Percentiles rank a stretch among this genome's conserved stretches.
Evolutionary conservation across 768 basidiomycete genomes (phyloP).

Genomic region (Tulasnella sp.): DNA sequence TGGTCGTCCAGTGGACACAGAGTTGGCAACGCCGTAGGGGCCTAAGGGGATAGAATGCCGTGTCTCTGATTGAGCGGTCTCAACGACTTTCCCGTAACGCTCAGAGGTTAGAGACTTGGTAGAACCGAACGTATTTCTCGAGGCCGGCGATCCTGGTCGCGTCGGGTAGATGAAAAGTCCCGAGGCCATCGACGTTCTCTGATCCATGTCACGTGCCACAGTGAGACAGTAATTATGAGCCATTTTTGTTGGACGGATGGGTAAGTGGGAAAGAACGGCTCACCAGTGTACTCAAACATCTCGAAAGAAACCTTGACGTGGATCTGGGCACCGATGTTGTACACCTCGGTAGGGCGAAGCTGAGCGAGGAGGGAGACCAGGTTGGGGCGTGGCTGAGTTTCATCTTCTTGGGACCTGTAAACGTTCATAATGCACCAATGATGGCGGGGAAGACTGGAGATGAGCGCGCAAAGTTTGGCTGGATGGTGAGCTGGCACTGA

Average conservation of each 20-base stretch:
- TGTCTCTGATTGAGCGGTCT: conserved; percentile 92
- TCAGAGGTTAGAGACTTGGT: conserved; percentile 97
- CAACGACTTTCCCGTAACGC: conserved; percentile 92
- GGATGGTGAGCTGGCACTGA: conserved; percentile 36
- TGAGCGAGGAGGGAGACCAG: conserved; percentile 93
- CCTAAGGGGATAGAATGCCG: conserved; percentile 98
- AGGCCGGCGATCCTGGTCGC: conserved; percentile 93
- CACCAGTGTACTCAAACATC: conserved; percentile 91
- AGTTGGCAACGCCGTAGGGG: conserved; percentile 92
- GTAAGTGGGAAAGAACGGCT: not conserved
- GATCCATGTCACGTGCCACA: not conserved
- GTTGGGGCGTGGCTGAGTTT: conserved; percentile 88
- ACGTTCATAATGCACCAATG: not conserved
- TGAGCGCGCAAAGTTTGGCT: not conserved
- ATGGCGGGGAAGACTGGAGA: not conserved
- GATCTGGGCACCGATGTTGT: conserved; percentile 95
- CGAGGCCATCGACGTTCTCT: conserved; percentile 91
- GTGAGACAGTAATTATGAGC: not conserved
- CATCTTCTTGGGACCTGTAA: conserved; percentile 61
- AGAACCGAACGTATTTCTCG: conserved; percentile 88
- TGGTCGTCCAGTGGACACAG: conserved; percentile 83
- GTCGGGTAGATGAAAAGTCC: conserved; percentile 90
- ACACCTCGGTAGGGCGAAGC: conserved; percentile 91
- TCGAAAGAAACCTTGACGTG: conserved; percentile 99
- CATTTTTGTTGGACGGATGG: too few species aligned